Conservation (phyloP, 2,329 filamentous ascomycete species). For the Diaporthe capsici region DNA sequence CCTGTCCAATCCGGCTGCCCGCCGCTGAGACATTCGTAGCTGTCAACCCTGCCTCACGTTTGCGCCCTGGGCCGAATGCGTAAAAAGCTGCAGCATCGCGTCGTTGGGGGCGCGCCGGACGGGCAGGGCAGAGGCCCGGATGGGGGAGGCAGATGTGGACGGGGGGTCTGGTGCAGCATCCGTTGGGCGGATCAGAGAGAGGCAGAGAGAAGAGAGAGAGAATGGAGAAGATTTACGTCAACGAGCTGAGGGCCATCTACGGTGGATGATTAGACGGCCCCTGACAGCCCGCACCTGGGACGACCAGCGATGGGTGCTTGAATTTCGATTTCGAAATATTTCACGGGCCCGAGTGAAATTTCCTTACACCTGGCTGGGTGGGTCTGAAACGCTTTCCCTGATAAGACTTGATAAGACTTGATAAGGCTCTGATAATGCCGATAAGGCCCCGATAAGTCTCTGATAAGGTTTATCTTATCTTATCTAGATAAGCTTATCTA, state of each 20-base stretch:
- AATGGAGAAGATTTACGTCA: slow-evolving; percentile 17
- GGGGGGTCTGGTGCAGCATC: neutral
- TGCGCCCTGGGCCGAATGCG: slow-evolving; percentile 17
- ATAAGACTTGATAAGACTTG: too few relatives aligned
- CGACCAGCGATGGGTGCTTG: too few relatives aligned
- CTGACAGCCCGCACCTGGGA: slow-evolving; percentile 9
- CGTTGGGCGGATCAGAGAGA: neutral
- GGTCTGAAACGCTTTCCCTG: neutral
- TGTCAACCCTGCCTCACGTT: slow-evolving; percentile 28
- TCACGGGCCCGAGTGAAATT: neutral
- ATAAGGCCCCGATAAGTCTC: too few relatives aligned
- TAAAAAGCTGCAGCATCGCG: slow-evolving; percentile 29
- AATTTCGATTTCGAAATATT: neutral
- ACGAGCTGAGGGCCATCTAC: slow-evolving; percentile 2
- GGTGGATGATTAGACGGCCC: slow-evolving; percentile 1
- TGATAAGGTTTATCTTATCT: too few relatives aligned
- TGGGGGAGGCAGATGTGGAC: neutral
- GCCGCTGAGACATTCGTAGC: slow-evolving; percentile 31
- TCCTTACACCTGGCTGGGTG: neutral
- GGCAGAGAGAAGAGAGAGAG: neutral
- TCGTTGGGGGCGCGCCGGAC: slow-evolving; percentile 2
- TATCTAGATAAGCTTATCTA: too few relatives aligned
- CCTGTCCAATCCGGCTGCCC: slow-evolving; percentile 32
- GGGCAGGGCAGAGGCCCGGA: neutral
- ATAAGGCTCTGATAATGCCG: too few relatives aligned